Evolutionary conservation across 164 flowering plant genomes (phyloP), one percentile per base, ranked within the genome.

Genomic region (Euptelea pleiosperma): DNA sequence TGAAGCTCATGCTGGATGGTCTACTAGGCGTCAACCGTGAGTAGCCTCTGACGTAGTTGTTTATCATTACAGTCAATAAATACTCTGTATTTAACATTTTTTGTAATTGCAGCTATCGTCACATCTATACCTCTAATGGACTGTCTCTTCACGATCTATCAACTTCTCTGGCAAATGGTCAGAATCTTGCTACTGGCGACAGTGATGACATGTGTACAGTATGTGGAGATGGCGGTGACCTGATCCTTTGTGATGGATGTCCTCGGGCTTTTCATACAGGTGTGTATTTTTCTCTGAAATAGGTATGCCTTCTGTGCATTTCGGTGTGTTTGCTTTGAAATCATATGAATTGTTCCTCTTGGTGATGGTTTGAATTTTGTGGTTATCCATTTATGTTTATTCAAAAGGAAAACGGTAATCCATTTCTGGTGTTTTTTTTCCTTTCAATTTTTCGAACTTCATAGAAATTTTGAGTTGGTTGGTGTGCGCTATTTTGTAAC

Each of bases 1-100:
- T 84, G 96, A 91, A 73, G 80, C 93, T 48, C 98, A 91, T 81
- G 98, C 96, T 60, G 96, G 98, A 75, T 85, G 89, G 86, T 78
- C 93, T 62, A 78, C 87, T 2, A 78, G 84, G 70, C 87, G 98
- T 60, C 98, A 91, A 77, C 98, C 98, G 98, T 91, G 68, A 85
- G 93, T 83, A 47, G 43, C 44, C 24, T 55, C 16, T 56, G 30
- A 49, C 56, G 18, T 40, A 19, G 21, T 48, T 9, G 8, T 34
- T 18, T 34, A 7, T 25, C 36, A 29, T 40, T 26, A 7, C 9
- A 41, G 41, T n/a, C n/a, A n/a, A 42, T 6, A 3, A 19, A 50
- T 41, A 15, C 34, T 48, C 33, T 43, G 62, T 2, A 59, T 26
- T 52, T 33, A 15, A 56, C 16, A 26, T 44, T 41, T 45, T 43